Evolutionary conservation across 306 rosid species (phyloP).

Genomic region (Trifolium pratense): DNA sequence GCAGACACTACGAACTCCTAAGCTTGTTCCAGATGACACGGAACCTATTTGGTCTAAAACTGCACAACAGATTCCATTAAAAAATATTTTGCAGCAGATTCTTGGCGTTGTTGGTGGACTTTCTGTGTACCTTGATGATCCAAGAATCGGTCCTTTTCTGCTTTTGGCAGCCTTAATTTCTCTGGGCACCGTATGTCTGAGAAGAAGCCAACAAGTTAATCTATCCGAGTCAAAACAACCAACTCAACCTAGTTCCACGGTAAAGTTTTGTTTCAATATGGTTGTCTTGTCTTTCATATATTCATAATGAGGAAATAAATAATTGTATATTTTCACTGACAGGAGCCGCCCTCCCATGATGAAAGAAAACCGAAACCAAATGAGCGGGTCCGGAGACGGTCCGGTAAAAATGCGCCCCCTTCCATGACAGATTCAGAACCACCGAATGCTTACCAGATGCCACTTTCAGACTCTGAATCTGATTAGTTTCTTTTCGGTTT

Average conservation of each 20-base stretch:
- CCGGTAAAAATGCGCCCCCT: conserved; percentile 47
- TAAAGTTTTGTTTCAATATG: conserved; percentile 41
- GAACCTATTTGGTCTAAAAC: conserved; percentile 69
- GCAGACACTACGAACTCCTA: conserved; percentile 78
- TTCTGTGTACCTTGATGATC: conserved; percentile 63
- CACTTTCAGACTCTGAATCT: conserved; percentile 71
- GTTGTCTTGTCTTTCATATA: conserved; percentile 10
- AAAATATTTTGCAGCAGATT: conserved; percentile 54
- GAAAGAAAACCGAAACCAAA: conserved; percentile 53
- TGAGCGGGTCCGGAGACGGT: conserved; percentile 38
- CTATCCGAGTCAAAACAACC: conserved; percentile 48
- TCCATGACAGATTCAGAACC: conserved; percentile 78
- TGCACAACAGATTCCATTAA: conserved; percentile 53
- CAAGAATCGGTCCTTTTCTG: conserved; percentile 82
- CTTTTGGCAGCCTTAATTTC: conserved; percentile 82
- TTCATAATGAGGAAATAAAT: conserved; percentile 2
- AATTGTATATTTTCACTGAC: conserved; percentile 27
- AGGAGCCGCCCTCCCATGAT: conserved; percentile 44
- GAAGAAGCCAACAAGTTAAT: conserved; percentile 63
- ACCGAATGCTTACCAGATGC: conserved; percentile 65
- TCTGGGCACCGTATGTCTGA: conserved; percentile 75
- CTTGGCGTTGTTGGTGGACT: conserved; percentile 48
- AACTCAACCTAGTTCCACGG: conserved; percentile 56
- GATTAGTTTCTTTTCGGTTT: conserved; percentile 49
- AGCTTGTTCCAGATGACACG: conserved; percentile 70